A percentile compares a stretch with the other conserved stretches of the same genome.
Evolutionary conservation across 345 rosid genomes (phyloP).

Genomic region (Arabidopsis suecica): DNA sequence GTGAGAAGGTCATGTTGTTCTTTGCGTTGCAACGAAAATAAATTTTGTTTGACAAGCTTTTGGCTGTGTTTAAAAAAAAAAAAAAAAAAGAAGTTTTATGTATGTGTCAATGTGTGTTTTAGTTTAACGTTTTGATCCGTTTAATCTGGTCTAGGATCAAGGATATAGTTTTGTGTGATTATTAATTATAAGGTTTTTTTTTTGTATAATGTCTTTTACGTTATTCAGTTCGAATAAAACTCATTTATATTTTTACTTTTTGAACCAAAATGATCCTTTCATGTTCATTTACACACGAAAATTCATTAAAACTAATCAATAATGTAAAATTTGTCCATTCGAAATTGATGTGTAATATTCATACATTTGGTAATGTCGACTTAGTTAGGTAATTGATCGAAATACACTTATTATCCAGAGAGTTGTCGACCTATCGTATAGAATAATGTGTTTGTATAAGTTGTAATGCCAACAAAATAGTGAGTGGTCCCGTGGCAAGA

Average conservation of each 20-base stretch:
- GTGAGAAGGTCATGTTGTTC: conserved; percentile 48
- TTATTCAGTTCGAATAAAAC: not conserved
- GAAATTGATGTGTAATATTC: not conserved
- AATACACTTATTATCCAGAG: not conserved
- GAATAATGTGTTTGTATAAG: conserved; percentile 5
- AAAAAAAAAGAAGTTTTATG: not conserved
- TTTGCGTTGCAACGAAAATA: conserved; percentile 46
- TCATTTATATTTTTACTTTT: not conserved
- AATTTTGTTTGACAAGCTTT: conserved; percentile 8
- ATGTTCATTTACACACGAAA: conserved; percentile 18
- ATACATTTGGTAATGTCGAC: not conserved
- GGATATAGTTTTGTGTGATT: conserved; percentile 6
- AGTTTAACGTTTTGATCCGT: not conserved
- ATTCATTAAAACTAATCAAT: not conserved
- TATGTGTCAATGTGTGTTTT: not conserved
- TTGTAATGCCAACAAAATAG: conserved; percentile 20
- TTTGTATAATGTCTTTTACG: conserved; percentile 4
- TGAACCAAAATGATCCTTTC: not conserved
- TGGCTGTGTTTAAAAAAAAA: not conserved
- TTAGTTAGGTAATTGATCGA: not conserved
- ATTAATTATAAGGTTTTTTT: not conserved
- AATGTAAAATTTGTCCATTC: not conserved
- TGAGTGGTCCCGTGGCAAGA: conserved; percentile 20
- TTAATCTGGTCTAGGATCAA: not conserved
- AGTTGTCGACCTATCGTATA: not conserved